Conservation (phyloP, 176 grass and related monocot species). For the Hsuehochloa calcarea region DNA sequence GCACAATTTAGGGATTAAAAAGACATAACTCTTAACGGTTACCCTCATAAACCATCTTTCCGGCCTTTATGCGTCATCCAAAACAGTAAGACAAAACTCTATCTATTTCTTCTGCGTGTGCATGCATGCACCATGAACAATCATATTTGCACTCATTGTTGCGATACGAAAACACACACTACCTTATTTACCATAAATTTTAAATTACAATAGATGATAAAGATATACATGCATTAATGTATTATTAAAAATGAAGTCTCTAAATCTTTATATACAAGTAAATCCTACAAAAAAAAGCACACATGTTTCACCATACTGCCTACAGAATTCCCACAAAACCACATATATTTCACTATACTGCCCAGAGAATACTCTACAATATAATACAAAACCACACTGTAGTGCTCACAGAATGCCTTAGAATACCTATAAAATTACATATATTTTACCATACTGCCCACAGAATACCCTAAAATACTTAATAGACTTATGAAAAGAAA, state of each 20-base stretch:
- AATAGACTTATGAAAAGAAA: too few species aligned
- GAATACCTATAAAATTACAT: not conserved
- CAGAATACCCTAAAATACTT: not conserved
- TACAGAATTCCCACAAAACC: not conserved
- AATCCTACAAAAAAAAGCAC: not conserved
- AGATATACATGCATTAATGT: not conserved
- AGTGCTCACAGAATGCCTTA: not conserved
- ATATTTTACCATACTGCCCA: rapidly evolving
- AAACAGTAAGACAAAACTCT: not conserved
- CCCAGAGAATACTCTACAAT: not conserved
- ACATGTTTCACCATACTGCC: rapidly evolving
- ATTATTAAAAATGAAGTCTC: not conserved
- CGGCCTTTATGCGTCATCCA: not conserved
- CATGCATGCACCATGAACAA: not conserved
- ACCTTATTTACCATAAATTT: not conserved
- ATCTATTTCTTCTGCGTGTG: not conserved
- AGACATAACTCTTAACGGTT: not conserved
- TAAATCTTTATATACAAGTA: not conserved
- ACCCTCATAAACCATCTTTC: too few species aligned
- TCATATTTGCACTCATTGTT: not conserved
- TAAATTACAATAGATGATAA: not conserved
- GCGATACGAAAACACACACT: not conserved
- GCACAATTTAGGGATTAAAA: too few species aligned
- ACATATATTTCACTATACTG: not conserved
- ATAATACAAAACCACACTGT: not conserved